Evolutionary conservation across 1,139 yeast species (phyloP).

Genomic region (Hyphopichia wangnamkhiaoensis): DNA sequence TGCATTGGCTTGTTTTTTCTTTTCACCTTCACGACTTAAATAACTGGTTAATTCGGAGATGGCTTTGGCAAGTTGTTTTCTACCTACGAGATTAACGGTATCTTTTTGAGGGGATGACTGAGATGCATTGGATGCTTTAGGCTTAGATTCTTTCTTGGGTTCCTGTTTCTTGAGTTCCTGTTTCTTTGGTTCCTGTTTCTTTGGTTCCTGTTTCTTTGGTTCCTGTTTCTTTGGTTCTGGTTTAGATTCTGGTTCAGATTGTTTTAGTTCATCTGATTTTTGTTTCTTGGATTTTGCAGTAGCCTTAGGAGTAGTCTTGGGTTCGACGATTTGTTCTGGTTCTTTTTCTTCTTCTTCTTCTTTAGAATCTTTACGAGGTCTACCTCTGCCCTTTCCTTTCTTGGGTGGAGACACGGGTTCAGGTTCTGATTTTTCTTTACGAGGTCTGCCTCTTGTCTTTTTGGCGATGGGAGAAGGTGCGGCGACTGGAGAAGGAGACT

Average conservation of each 20-base stretch:
- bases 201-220: neutral
- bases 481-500: neutral
- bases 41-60: slow-evolving; percentile 53
- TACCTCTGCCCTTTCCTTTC: slow-evolving; percentile 1
- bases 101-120: neutral
- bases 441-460: slow-evolving; percentile 1
- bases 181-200: slow-evolving; percentile 4
- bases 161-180: slow-evolving; percentile 6
- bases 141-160: slow-evolving; percentile 1
- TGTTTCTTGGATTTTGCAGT: slow-evolving; percentile 1
- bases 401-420: neutral
- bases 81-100: neutral
- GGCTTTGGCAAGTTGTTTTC: slow-evolving; percentile 36
- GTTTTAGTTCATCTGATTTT: slow-evolving; percentile 3
- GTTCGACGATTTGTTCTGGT: neutral
- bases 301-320: neutral
- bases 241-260: neutral
- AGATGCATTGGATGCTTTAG: slow-evolving; percentile 1
- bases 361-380: slow-evolving; percentile 3
- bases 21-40: slow-evolving; percentile 17
- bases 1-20: slow-evolving; percentile 22
- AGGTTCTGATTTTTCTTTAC: neutral
- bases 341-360: neutral
- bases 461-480: neutral
- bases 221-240: neutral